Conservation (phyloP, 2,329 filamentous ascomycete species). For the Neofusicoccum parvum region DNA sequence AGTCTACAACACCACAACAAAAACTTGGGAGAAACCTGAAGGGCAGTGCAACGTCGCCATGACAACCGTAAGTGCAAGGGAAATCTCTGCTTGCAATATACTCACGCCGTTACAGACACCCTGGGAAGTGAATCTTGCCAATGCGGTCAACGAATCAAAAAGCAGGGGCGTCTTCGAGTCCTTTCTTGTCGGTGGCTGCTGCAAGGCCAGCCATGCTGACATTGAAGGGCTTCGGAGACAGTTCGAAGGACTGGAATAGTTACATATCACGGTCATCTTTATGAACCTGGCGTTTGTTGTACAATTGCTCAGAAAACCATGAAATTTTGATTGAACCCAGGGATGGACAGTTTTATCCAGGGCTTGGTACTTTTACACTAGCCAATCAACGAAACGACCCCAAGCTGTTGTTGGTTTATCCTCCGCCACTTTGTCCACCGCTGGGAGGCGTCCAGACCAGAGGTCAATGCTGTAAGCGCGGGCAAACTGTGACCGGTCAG, state of each 20-base stretch:
- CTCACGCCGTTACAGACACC: background rate
- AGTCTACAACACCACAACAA: slow-evolving; percentile 6
- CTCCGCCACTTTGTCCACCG: background rate
- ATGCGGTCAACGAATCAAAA: background rate
- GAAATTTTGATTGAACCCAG: background rate
- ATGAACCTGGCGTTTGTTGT: no score
- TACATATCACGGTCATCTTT: no score
- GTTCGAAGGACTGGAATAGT: background rate
- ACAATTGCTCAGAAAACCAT: no score
- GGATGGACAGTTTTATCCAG: background rate
- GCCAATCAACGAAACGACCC: slow-evolving; percentile 22
- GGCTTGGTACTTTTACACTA: background rate
- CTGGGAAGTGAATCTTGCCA: background rate
- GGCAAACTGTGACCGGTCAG: slow-evolving; percentile 24
- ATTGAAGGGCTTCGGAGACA: background rate
- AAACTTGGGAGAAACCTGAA: background rate
- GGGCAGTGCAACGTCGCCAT: background rate
- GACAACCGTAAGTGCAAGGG: background rate
- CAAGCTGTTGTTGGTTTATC: slow-evolving; percentile 16
- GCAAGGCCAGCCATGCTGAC: slow-evolving; percentile 3
- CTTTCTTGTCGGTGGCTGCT: background rate
- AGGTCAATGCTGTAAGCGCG: slow-evolving; percentile 30
- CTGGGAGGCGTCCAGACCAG: slow-evolving; percentile 26
- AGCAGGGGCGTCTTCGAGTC: background rate
- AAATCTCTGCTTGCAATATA: background rate